Evolutionary conservation across 1,284 basidiomycete species (phyloP), one percentile per base, ranked within the genome.

Genomic region (Apiotrichum montevideense): DNA sequence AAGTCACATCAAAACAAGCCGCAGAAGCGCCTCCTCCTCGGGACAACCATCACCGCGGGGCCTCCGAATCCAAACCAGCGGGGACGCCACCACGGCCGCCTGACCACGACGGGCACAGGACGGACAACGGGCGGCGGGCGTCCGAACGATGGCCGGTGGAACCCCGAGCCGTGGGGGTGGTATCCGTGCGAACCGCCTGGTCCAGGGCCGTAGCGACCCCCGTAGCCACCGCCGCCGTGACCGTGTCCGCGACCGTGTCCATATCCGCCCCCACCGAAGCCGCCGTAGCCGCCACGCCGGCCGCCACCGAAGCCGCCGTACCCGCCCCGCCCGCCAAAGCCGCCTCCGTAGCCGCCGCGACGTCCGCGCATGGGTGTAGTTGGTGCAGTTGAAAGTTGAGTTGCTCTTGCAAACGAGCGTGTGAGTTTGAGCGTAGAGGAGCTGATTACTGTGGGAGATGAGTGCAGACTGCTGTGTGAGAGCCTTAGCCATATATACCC

Each of bases 21-120:
- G 21, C 57, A 59, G 43, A 45, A 55, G 2, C 54, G 54, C 10
- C 57, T 45, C 1, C 54, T 46, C 15, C 21, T 21, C 21, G 44
- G 52, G 7, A 43, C 49, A 6, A 51, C 49, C 3, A 55, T 50
- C 52, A 4, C 44, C 39, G 32, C 47, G 42, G 35, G 47, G 35
- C 11, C 44, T 29, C 35, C 42, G 35, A 11, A 29, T 11, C 50
- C 41, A 13, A 43, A 48, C 46, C 7, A 33, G 13, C 35, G 34
- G 39, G 35, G 41, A 8, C 50, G 35, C 51, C 51, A 52, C 43
- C 33, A 51, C 15, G 32, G 35, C 51, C 46, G 43, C 15, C 34
- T 32, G 21, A 4, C 46, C 11, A 52, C 53, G 7, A 13, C 8
- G 8, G 8, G 37, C 37, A 39, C 13, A 13, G 37, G 37, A 39